Evolutionary conservation across 371 early-diverging fungal species (phyloP), one percentile per base, ranked within the genome.

Genomic region (Lichtheimia hyalospora): DNA sequence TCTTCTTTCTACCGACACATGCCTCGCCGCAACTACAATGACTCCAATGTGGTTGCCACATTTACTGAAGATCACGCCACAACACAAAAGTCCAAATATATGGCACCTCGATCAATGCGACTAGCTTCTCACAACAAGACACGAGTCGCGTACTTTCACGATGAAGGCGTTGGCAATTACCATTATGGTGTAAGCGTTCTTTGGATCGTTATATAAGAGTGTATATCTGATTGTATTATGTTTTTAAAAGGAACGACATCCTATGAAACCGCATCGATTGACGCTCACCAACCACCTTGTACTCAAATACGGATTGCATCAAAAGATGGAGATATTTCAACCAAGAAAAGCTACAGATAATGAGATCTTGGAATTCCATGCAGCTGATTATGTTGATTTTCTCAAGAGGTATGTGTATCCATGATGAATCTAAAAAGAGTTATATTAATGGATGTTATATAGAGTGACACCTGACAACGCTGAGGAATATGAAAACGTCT

Each of bases 351-450:
- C 99, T 0, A 93, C 96, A 3, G 98, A 96, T 51, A 90, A 95
- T 42, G 98, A 99, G 74, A 90, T 99, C 20, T 77, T 91, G 46
- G 89, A 92, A 57, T 99, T 99, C 74, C 99, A 99, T 75, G 83
- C 95, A 3, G 84, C 85, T 21, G 99, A 99, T 68, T 99, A 99
- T 75, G 91, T 99, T 43, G 96, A 99, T 51, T 99, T 99, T 74
- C 77, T 99, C 56, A 92, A 94, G 61, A 86, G 88, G 92, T 91
- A 71, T 49, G 24, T 3, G 58, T 41, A 50, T 13, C 52, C 18
- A 59, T 13, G 12, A 14, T 7, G 24, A 50, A 50, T 7, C 5
- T 3, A 21, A 16, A 23, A n/a, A 1, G 13, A 21, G 13, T 14
- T 27, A 1, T 34, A 34, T 34, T 20, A 8, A 40, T 55, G n/a